Percentiles rank a stretch among this genome's conserved stretches.
Conservation (phyloP, 129 eudicot species). For the Helichrysum umbraculigerum region DNA sequence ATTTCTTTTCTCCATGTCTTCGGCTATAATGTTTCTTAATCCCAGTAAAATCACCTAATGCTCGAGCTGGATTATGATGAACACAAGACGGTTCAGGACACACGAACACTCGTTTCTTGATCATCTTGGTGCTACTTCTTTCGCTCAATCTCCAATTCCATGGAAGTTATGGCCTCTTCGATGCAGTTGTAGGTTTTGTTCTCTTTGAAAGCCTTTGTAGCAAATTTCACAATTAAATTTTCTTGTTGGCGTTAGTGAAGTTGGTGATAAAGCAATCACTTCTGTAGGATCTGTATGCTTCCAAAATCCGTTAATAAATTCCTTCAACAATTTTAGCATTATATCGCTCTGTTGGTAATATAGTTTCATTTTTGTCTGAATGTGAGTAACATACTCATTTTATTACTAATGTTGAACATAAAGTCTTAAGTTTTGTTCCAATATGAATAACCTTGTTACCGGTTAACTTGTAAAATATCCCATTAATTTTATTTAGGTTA, state of each 20-base stretch:
- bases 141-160: conserved; percentile 61
- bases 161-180: conserved; percentile 84
- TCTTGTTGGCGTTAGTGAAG: conserved; percentile 7
- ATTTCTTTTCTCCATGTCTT: no score
- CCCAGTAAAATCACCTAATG: conserved; percentile 83
- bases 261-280: neutral
- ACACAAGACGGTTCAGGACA: conserved; percentile 82
- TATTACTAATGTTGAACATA: no score
- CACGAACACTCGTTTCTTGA: conserved; percentile 57
- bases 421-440: no score
- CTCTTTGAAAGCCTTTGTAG: conserved; percentile 85
- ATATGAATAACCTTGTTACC: no score
- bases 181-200: conserved; percentile 79
- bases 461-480: no score
- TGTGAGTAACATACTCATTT: no score
- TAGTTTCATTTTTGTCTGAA: no score
- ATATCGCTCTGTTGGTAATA: neutral
- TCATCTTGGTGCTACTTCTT: conserved; percentile 56
- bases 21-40: no score
- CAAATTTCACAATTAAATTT: conserved; percentile 85
- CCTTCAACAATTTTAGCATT: no score
- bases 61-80: conserved; percentile 75
- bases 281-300: conserved; percentile 62
- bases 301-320: neutral
- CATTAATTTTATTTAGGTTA: no score